Conservation (phyloP, 176 grass and related monocot species). For the Lolium rigidum region DNA sequence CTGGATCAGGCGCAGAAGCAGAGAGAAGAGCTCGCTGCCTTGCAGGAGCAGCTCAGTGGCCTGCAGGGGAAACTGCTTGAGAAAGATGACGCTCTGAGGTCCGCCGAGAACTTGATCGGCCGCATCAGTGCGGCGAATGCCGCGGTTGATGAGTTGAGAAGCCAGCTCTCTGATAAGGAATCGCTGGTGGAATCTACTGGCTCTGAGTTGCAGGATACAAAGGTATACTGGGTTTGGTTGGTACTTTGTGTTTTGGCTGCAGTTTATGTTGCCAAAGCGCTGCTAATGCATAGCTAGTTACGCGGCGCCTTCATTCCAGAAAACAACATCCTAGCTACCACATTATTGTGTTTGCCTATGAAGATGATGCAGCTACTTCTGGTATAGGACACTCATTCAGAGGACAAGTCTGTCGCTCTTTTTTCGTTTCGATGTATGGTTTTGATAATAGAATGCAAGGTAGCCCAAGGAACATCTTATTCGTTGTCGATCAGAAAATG, state of each 20-base stretch:
- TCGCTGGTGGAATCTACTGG: constrained; percentile 64
- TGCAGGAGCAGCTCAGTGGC: constrained; percentile 74
- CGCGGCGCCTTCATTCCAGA: not conserved
- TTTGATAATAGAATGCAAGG: constrained; percentile 3
- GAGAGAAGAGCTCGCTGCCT: constrained; percentile 73
- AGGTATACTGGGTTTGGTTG: constrained; percentile 59
- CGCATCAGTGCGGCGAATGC: constrained; percentile 55
- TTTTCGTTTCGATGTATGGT: not conserved
- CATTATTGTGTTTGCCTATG: not conserved
- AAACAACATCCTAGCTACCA: constrained; percentile 10
- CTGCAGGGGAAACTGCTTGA: constrained; percentile 76
- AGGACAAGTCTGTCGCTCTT: not conserved
- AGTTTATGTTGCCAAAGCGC: not conserved
- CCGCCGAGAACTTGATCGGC: constrained; percentile 70
- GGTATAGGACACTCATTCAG: not conserved
- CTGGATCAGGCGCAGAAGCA: constrained; percentile 60
- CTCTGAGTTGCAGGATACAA: constrained; percentile 74
- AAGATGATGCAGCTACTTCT: not conserved
- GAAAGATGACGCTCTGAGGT: constrained; percentile 85
- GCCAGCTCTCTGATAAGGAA: constrained; percentile 82
- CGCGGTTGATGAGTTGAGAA: constrained; percentile 64
- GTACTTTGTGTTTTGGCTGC: not conserved
- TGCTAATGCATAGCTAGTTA: constrained; percentile 8
- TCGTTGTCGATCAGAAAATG: not conserved
- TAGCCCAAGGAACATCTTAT: not conserved